These are phyloP conservation scores for Myxozyma geophila DNA, from an alignment of 805 yeast species.

Conservation along the genomic window DNA sequence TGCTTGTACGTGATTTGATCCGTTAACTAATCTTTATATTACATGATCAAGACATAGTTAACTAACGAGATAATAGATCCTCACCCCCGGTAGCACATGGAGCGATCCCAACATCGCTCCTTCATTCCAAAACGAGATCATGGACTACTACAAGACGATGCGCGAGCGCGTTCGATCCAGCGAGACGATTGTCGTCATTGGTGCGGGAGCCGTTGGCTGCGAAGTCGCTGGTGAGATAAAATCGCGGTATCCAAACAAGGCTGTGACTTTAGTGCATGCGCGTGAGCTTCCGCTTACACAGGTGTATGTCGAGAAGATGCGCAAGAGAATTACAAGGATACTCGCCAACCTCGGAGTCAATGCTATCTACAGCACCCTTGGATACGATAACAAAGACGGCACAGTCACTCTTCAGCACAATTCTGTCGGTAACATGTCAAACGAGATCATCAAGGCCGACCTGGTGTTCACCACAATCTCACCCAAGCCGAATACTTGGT, in stretches of 20 bases:
- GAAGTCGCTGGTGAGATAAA: conserved; percentile 57
- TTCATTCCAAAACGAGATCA: not conserved
- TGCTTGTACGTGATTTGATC: conserved; percentile 9
- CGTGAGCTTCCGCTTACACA: conserved; percentile 30
- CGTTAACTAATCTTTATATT: not conserved
- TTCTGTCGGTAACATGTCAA: conserved; percentile 4
- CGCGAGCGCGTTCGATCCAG: conserved; percentile 45
- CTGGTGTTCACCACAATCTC: conserved; percentile 11
- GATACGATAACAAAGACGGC: conserved; percentile 16
- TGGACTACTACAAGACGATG: conserved; percentile 10
- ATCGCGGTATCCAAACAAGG: conserved; percentile 44
- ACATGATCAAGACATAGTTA: not conserved
- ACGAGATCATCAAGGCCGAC: conserved; percentile 16
- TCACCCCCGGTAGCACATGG: conserved; percentile 22
- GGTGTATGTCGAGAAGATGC: conserved; percentile 11
- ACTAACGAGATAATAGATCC: conserved; percentile 4
- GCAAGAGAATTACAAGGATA: conserved; percentile 22
- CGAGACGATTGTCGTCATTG: conserved; percentile 52
- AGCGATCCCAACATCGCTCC: conserved; percentile 15
- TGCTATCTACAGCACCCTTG: conserved; percentile 21
- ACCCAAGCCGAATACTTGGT: conserved; percentile 12
- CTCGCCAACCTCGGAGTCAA: conserved; percentile 36
- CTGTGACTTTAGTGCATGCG: conserved; percentile 41
- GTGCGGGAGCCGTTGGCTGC: conserved; percentile 59
- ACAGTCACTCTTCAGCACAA: conserved; percentile 15